Evolutionary conservation across 192 early-diverging fungal species (phyloP).

Genomic region (Mortierella hygrophila): DNA sequence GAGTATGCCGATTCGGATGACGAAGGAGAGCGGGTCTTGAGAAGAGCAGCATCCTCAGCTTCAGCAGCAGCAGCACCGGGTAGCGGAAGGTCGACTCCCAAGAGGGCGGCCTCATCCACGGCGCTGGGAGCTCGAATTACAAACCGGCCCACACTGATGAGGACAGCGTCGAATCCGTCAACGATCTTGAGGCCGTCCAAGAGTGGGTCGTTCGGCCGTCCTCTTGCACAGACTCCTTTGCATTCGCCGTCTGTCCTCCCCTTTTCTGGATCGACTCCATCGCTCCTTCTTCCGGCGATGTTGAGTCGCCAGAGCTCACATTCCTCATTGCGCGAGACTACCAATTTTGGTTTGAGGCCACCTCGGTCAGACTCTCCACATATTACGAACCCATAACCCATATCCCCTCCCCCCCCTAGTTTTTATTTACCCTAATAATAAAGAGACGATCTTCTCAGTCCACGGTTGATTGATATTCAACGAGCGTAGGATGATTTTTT

Average conservation of each 20-base stretch:
- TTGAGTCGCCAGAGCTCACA: constrained; percentile 32
- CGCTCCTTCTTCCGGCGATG: constrained; percentile 19
- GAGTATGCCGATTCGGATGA: constrained; percentile 24
- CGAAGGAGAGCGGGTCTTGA: background rate
- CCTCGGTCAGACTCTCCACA: background rate
- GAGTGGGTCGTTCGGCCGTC: constrained; percentile 24
- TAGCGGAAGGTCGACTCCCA: background rate
- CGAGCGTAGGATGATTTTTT: too few species aligned
- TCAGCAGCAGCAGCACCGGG: background rate
- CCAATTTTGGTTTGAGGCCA: background rate
- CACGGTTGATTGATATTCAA: too few species aligned
- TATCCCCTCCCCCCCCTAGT: too few species aligned
- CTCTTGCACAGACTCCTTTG: constrained; percentile 47
- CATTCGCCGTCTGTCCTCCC: constrained; percentile 32
- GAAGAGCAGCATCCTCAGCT: background rate
- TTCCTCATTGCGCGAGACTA: background rate
- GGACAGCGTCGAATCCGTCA: constrained; percentile 19
- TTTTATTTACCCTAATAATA: too few species aligned
- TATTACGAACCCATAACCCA: too few species aligned
- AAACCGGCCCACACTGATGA: constrained; percentile 5
- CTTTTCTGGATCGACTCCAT: constrained; percentile 27
- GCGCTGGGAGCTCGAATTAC: background rate
- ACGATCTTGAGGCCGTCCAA: constrained; percentile 20
- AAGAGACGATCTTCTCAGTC: too few species aligned
- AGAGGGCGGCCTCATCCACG: constrained; percentile 7